Evolutionary conservation across 2,329 filamentous ascomycete species (phyloP), one percentile per base, ranked within the genome.

Genomic region (Aspergillus udagawae): DNA sequence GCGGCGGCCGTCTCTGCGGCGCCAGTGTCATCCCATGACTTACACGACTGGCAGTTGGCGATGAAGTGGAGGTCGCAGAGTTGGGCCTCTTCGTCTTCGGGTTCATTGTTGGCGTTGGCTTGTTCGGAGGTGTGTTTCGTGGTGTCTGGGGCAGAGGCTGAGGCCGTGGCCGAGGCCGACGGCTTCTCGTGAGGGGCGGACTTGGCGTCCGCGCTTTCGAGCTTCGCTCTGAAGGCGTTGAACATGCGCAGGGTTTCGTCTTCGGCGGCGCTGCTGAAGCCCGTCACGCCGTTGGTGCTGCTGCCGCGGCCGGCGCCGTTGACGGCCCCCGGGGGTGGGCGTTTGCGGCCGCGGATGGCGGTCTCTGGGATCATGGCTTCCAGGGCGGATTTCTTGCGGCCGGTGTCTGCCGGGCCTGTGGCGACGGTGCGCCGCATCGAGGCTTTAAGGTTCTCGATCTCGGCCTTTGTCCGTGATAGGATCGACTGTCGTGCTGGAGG

Each of bases 61-160:
- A 99, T 95, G 73, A 97, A 99, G 72, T 99, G 94, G 38, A 99
- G 77, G 72, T 97, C 94, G 70, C 94, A 99, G 3, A 95, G 80
- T 51, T 82, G 82, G 2, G 86, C 87, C 70, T 95, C 91, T 42
- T 89, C 87, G 20, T 82, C 81, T 7, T 73, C 67, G 2, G 32
- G 32, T 20, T 67, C 58, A 12, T 62, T 29, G 49, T 29, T 50
- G 28, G 28, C 28, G 56, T 53, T 32, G 56, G 49, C 25, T 63
- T 50, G 52, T 63, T 56, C 17, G 9, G 61, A 45, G 47, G 45
- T 35, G 28, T 56, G 61, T 41, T 50, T 52, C 27, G 55, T 48
- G 44, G 63, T 62, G 50, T 29, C 23, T 60, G 70, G 73, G 32
- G 77, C 72, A 3, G 71, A 21, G 4, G 52, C 6, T 9, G 27